Evolutionary conservation across 1,139 yeast genomes (phyloP).

Genomic region (Geotrichum restrictum): DNA sequence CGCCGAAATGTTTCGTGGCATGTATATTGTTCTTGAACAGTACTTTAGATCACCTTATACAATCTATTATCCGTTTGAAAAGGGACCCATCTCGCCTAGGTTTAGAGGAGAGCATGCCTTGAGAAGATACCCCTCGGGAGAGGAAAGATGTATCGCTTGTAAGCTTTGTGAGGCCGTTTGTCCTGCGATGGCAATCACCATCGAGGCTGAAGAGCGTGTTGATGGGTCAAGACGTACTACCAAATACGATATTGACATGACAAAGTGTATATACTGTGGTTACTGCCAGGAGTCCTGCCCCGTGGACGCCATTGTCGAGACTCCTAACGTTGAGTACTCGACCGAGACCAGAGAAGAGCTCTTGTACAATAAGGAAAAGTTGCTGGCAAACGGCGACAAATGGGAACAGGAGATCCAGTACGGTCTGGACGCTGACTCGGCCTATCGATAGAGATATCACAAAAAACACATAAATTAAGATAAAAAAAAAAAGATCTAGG

Average conservation of each 20-base stretch:
- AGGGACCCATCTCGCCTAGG: constrained; percentile 85
- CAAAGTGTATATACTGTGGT: constrained; percentile 90
- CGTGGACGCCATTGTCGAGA: constrained; percentile 88
- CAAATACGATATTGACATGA: constrained; percentile 89
- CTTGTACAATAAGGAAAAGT: constrained; percentile 82
- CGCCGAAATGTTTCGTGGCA: constrained; percentile 83
- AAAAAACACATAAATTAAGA: not conserved
- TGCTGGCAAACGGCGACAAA: constrained; percentile 84
- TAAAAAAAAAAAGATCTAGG: too few relatives aligned
- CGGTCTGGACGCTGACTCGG: constrained; percentile 85
- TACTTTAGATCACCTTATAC: constrained; percentile 86
- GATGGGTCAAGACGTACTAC: constrained; percentile 89
- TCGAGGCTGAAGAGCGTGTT: constrained; percentile 86
- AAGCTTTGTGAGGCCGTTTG: constrained; percentile 89
- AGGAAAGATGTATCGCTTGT: constrained; percentile 91
- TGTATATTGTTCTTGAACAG: constrained; percentile 87
- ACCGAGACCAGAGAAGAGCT: constrained; percentile 87
- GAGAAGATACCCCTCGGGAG: constrained; percentile 87
- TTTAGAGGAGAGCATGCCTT: constrained; percentile 95
- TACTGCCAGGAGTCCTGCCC: constrained; percentile 93
- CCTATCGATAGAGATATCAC: constrained; percentile 56
- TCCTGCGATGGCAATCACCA: constrained; percentile 91
- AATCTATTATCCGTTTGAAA: constrained; percentile 83
- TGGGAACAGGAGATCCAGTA: constrained; percentile 93
- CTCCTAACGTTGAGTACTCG: constrained; percentile 82